Conservation (phyloP, 164 flowering plant species). For the Dillenia suffruticosa region DNA sequence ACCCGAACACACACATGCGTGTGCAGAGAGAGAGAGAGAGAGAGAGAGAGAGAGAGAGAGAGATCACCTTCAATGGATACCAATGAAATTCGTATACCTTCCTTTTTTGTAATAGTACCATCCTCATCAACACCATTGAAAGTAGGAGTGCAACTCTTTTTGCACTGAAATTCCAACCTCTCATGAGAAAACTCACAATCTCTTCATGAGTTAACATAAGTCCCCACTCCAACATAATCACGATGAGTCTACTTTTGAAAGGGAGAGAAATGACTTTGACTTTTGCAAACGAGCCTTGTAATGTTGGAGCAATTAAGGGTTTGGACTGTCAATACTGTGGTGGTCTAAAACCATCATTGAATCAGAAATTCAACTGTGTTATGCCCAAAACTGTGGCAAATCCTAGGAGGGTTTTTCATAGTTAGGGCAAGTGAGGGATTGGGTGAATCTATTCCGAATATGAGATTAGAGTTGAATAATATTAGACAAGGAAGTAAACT, state of each 20-base stretch:
- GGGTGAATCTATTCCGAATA: slow-evolving; percentile 29
- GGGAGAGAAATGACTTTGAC: slow-evolving; percentile 24
- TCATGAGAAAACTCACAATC: slow-evolving; percentile 8
- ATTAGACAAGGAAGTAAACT: too few species aligned
- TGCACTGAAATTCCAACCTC: slow-evolving; percentile 3
- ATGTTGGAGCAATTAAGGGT: slow-evolving; percentile 12
- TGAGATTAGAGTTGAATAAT: slow-evolving; percentile 11
- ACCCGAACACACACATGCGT: too few species aligned
- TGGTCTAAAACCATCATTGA: slow-evolving; percentile 13
- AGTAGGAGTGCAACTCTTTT: neutral
- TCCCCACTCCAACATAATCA: slow-evolving; percentile 9
- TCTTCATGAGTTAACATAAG: slow-evolving; percentile 6
- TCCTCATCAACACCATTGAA: slow-evolving; percentile 10
- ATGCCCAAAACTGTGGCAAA: slow-evolving; percentile 3
- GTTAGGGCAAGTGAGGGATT: slow-evolving; percentile 42
- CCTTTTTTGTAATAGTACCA: slow-evolving; percentile 6
- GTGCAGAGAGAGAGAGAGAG: too few species aligned
- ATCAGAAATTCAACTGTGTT: slow-evolving; percentile 6
- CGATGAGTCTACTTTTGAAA: neutral
- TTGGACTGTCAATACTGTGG: slow-evolving; percentile 14
- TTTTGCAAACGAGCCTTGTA: slow-evolving; percentile 22
- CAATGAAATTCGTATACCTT: slow-evolving; percentile 10
- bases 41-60: too few species aligned
- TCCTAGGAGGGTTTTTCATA: slow-evolving; percentile 6
- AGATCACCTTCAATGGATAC: slow-evolving; percentile 4